A percentile compares a stretch with the other conserved stretches of the same genome.
These are phyloP conservation scores for Phytophthora melonis DNA, from an alignment of 352 stramenopile species.

Conservation along the genomic window DNA sequence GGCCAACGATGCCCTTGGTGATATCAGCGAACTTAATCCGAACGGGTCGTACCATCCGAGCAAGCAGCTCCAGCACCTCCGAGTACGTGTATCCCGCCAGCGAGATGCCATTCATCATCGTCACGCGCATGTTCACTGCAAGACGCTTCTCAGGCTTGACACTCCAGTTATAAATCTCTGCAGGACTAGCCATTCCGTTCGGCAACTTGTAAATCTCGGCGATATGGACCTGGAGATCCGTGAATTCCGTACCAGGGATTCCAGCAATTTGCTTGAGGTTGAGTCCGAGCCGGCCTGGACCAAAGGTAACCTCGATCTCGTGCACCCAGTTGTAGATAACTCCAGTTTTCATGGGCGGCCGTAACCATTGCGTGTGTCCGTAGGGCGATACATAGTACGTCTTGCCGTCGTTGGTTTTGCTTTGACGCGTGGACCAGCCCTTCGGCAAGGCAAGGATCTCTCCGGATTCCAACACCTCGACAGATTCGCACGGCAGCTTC, in stretches of 20 bases:
- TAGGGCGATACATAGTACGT: conserved; percentile 90
- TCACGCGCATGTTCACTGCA: conserved; percentile 84
- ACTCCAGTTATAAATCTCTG: conserved; percentile 92
- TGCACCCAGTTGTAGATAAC: conserved; percentile 85
- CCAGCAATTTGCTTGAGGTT: conserved; percentile 87
- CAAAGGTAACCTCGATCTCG: conserved; percentile 88
- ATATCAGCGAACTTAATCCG: conserved; percentile 89
- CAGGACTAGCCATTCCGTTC: conserved; percentile 83
- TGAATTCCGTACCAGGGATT: conserved; percentile 74
- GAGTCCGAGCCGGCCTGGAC: conserved; percentile 75
- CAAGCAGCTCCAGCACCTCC: conserved; percentile 83
- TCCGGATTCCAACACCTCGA: conserved; percentile 70
- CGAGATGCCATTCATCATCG: conserved; percentile 80
- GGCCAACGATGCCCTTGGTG: conserved; percentile 85
- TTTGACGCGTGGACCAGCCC: conserved; percentile 81
- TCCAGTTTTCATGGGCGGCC: conserved; percentile 78
- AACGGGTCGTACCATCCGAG: conserved; percentile 67
- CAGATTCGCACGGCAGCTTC: conserved; percentile 68
- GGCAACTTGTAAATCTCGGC: conserved; percentile 87
- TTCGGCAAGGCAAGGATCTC: conserved; percentile 82
- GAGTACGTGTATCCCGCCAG: conserved; percentile 83
- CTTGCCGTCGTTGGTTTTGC: conserved; percentile 86
- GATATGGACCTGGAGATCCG: conserved; percentile 82
- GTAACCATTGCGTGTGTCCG: conserved; percentile 86
- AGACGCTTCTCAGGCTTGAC: conserved; percentile 90